phyloP scores from a whole-genome alignment of 495 filamentous ascomycete species.

The Penicillium silybi region DNA sequence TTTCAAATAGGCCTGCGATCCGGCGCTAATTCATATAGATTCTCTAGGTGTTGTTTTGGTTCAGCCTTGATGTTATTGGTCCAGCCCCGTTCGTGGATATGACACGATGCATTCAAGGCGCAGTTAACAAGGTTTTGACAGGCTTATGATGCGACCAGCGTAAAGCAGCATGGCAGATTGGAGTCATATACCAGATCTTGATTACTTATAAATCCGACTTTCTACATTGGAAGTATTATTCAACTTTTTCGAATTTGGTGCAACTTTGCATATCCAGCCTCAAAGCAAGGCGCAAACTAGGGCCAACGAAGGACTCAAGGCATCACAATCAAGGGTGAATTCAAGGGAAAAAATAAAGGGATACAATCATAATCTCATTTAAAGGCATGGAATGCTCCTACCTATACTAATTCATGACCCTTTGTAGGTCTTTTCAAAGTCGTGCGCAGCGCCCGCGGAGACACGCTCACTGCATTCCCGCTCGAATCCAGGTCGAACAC shows the following conservation, averaged over 20 bases:
- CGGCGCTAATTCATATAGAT: too few relatives aligned
- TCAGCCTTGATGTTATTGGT: too few relatives aligned
- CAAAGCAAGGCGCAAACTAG: background rate
- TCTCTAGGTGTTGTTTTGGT: too few relatives aligned
- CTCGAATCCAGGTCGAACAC: slow-evolving; percentile 30
- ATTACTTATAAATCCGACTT: too few relatives aligned
- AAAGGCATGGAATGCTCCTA: background rate
- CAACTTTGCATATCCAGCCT: background rate
- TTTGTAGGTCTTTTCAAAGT: slow-evolving; percentile 6
- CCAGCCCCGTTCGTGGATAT: too few relatives aligned
- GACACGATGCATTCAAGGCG: too few relatives aligned
- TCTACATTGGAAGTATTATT: too few relatives aligned
- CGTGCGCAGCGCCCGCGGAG: slow-evolving; percentile 23
- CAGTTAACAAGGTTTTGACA: too few relatives aligned
- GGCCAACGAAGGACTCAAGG: background rate
- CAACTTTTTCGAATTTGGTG: background rate
- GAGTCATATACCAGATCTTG: too few relatives aligned
- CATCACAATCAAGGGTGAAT: background rate
- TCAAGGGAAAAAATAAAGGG: background rate
- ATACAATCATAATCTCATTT: background rate
- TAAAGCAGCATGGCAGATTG: too few relatives aligned
- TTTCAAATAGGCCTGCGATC: too few relatives aligned
- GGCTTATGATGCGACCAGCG: too few relatives aligned
- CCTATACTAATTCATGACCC: background rate
- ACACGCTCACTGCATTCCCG: slow-evolving; percentile 24